Base-by-base conservation (phyloP, 2,329 filamentous ascomycete genomes). In the Hymenotorrendiella dingleyae region DNA sequence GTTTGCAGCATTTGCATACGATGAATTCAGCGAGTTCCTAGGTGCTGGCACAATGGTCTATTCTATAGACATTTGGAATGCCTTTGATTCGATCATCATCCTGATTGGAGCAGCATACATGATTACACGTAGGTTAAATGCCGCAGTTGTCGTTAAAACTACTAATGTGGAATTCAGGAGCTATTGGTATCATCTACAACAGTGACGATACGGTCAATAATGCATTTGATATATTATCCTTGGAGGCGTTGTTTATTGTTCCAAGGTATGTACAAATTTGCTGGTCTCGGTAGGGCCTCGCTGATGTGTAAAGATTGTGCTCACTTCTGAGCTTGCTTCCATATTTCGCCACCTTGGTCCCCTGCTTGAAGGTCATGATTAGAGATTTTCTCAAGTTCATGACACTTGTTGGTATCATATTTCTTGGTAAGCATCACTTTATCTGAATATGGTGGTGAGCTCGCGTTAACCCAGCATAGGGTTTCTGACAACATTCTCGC, bases 311-410 rank as follows among this genome's bases (percentile, higher is more conserved):
- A 12, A 82, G 86, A 47, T 84, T 94, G 53, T 94, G 84, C 66
- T 94, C 89, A 11, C 75, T 96, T 40, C 73, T 95, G 49, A 91
- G 85, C 60, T 65, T 96, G 50, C 88, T 88, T 55, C 86, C 87
- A 1, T 95, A 94, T 61, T 96, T 93, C 74, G 90, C 87, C 30
- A 93, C 85, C 1, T 64, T 93, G 36, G 68, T 96, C 46, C 90
- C 89, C 0, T 94, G 90, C 50, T 72, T 96, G 38, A 93, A 93
- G 61, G 87, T 91, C 62, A 96, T 96, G 90, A 78, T 85, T 28
- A 91, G 90, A 64, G 88, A 94, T 60, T 95, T 95, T 60, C 64
- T 90, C 62, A 90, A 90, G 58, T 94, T 93, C 60, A 75, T 80
- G 43, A 84, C 86, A 1, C 73, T 91, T 20, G 85, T 94, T 32